Evolutionary conservation across 2,329 filamentous ascomycete genomes (phyloP).

Genomic region (Venturia asperata): DNA sequence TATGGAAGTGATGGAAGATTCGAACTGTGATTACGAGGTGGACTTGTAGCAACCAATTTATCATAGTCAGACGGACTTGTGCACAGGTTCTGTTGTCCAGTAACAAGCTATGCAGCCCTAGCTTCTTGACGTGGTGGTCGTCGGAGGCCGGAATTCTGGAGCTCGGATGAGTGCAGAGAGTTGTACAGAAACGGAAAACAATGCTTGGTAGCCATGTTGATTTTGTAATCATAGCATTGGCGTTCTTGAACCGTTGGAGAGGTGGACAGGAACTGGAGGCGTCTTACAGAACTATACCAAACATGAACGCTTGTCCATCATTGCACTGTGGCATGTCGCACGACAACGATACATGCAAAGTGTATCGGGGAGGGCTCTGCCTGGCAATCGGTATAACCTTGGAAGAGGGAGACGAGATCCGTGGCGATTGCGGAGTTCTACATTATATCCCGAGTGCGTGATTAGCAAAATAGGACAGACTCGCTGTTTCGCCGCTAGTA

Average conservation of each 20-base stretch:
- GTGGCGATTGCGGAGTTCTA: neutral
- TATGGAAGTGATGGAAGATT: slow-evolving; percentile 47
- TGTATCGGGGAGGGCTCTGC: neutral
- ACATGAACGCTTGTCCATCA: neutral
- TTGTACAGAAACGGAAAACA: neutral
- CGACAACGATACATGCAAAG: neutral
- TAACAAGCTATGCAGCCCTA: neutral
- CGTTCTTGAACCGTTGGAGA: neutral
- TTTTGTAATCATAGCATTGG: neutral
- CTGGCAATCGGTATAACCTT: neutral
- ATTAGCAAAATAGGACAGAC: neutral
- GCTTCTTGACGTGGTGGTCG: neutral
- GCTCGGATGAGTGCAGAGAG: neutral
- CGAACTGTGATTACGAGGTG: neutral
- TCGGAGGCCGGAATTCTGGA: neutral
- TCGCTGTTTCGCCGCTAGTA: neutral
- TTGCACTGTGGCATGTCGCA: neutral
- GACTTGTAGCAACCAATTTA: neutral
- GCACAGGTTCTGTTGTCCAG: neutral
- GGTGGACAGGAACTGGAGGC: neutral
- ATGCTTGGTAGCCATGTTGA: neutral
- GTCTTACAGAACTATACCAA: neutral
- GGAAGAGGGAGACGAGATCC: neutral
- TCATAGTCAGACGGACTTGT: neutral
- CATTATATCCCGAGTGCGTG: neutral